Evolutionary conservation across 108 stramenopile genomes (phyloP).

Genomic region (Nannochloropsis salina): DNA sequence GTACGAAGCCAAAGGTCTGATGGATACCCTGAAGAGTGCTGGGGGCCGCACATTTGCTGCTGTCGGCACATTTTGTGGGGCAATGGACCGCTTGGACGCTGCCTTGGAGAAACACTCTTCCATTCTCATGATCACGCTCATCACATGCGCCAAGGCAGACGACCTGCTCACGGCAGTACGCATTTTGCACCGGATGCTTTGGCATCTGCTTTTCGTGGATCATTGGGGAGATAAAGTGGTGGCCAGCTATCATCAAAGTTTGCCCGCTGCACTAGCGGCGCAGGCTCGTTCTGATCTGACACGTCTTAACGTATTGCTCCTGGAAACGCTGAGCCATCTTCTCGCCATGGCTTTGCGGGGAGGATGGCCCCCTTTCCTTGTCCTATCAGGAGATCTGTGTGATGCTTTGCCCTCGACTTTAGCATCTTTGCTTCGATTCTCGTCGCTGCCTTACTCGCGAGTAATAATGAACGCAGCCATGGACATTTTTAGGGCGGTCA

Average conservation of each 20-base stretch:
- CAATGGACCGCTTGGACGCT: not conserved
- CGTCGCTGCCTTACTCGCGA: constrained; percentile 3
- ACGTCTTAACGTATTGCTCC: not conserved
- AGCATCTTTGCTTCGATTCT: constrained; percentile 8
- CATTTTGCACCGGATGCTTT: not conserved
- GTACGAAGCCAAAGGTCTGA: not conserved
- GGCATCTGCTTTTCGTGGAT: not conserved
- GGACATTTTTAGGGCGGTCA: not conserved
- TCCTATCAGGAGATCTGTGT: not conserved
- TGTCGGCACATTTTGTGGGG: constrained; percentile 9
- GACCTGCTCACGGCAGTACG: not conserved
- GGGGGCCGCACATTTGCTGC: not conserved
- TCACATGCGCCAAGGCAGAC: not conserved
- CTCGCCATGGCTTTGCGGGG: not conserved
- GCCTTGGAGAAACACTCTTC: not conserved
- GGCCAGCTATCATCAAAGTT: not conserved
- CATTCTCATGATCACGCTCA: constrained; percentile 5
- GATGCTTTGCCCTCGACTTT: not conserved
- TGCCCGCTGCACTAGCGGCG: not conserved
- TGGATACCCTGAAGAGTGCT: not conserved
- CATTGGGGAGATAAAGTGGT: not conserved
- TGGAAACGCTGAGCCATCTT: not conserved
- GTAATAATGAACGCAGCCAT: not conserved
- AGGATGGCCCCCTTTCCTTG: not conserved
- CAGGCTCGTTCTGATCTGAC: constrained; percentile 5